These are phyloP conservation scores for Amanita molliuscula DNA, from an alignment of 768 basidiomycete species.

Conservation along the genomic window DNA sequence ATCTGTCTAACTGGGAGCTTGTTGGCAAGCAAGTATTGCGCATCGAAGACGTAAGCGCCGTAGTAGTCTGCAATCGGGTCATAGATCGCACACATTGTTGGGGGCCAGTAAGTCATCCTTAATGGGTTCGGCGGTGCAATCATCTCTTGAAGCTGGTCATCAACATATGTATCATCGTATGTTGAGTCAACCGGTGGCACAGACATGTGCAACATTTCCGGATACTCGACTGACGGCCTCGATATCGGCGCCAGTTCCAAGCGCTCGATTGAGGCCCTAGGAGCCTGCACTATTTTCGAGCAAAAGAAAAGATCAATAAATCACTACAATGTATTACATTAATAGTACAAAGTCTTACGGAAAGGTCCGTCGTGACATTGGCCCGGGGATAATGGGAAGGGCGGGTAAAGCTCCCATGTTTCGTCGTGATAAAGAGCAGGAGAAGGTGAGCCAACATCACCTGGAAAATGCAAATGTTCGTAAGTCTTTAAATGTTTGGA, in stretches of 20 bases:
- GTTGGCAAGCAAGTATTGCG: slow-evolving; percentile 3
- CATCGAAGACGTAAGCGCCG: slow-evolving; percentile 1
- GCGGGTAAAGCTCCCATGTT: background rate
- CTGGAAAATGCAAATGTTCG: background rate
- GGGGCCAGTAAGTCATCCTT: background rate
- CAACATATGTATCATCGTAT: background rate
- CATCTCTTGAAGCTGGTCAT: background rate
- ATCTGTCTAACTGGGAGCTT: background rate
- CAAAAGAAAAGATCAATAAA: slow-evolving; percentile 35
- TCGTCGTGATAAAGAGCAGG: background rate
- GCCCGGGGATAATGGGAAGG: background rate
- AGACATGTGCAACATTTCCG: background rate
- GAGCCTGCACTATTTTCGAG: background rate
- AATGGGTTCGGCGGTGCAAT: background rate
- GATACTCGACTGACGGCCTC: background rate
- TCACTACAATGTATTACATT: slow-evolving; percentile 61
- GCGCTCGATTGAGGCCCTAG: background rate
- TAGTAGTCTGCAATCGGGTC: background rate
- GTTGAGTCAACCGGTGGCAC: background rate
- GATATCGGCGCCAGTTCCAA: no score
- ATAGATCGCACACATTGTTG: background rate
- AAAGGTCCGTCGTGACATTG: background rate
- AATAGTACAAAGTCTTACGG: slow-evolving; percentile 74
- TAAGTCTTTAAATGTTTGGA: no score
- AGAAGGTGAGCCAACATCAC: background rate